Percentiles rank a stretch among this genome's conserved stretches.
These are phyloP conservation scores for Alternaria tenuissima DNA, from an alignment of 2,329 filamentous ascomycete species.

Conservation along the genomic window DNA sequence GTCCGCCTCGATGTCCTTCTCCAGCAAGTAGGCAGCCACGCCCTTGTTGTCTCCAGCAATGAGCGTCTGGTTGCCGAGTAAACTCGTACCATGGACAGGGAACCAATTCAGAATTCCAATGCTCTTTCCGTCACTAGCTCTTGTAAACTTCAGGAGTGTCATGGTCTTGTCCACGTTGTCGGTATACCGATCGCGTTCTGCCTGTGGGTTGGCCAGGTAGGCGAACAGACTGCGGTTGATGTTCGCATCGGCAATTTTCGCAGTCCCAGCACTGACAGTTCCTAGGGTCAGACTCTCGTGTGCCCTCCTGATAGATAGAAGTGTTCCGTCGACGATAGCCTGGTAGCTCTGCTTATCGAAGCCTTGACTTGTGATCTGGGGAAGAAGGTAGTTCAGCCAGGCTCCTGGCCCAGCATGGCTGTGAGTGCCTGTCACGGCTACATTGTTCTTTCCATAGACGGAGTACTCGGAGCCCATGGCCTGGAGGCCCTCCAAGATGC, in stretches of 20 bases:
- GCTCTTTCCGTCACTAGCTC: constrained; percentile 76
- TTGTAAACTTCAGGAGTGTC: constrained; percentile 80
- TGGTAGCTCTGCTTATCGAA: constrained; percentile 88
- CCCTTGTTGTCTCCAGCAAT: constrained; percentile 97
- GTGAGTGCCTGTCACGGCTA: constrained; percentile 92
- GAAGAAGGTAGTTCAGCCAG: constrained; percentile 93
- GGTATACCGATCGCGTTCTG: constrained; percentile 75
- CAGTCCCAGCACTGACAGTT: constrained; percentile 73
- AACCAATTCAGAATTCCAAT: constrained; percentile 90
- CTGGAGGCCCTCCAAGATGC: constrained; percentile 79
- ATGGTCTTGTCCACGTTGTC: constrained; percentile 76
- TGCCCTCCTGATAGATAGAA: constrained; percentile 82
- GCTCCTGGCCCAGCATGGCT: constrained; percentile 90
- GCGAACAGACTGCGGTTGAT: constrained; percentile 89
- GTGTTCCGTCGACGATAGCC: constrained; percentile 85
- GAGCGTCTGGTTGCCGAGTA: constrained; percentile 90
- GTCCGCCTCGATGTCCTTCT: constrained; percentile 68
- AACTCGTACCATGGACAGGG: constrained; percentile 88
- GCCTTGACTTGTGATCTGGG: constrained; percentile 86
- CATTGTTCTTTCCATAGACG: constrained; percentile 78
- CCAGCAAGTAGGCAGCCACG: constrained; percentile 85
- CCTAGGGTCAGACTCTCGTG: constrained; percentile 77
- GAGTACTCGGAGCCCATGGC: constrained; percentile 75
- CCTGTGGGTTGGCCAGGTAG: constrained; percentile 83
- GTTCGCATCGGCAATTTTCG: constrained; percentile 77